Conservation (phyloP, 192 early-diverging fungal genomes). For the Backusella macrospora region DNA sequence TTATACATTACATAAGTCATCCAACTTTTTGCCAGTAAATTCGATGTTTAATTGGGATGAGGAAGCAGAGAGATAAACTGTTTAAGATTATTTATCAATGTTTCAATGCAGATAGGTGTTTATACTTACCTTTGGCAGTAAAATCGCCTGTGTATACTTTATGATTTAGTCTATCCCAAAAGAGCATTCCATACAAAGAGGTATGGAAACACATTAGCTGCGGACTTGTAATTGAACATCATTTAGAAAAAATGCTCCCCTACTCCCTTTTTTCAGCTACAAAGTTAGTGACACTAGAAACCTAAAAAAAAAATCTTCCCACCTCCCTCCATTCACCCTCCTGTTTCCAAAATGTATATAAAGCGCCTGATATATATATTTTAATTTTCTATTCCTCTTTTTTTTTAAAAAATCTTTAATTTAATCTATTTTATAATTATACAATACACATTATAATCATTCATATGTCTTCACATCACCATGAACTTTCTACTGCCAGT, state of each 20-base stretch:
- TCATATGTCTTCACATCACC: not conserved
- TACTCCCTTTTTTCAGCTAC: not conserved
- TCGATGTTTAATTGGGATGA: not conserved
- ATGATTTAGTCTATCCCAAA: not conserved
- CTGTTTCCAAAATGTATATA: constrained; percentile 2
- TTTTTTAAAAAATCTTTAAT: not conserved
- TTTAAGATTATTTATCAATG: not conserved
- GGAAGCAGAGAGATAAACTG: not conserved
- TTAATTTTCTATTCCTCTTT: not conserved
- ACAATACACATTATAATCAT: not conserved
- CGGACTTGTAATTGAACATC: not conserved
- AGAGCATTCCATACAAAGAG: constrained; percentile 5
- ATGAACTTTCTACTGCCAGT: not conserved
- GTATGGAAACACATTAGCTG: not conserved
- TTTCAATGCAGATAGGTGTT: not conserved
- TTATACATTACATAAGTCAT: not conserved
- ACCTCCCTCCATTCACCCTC: not conserved
- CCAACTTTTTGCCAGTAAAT: not conserved
- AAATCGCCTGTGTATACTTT: not conserved
- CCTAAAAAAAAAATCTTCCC: not conserved
- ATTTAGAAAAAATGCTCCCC: not conserved
- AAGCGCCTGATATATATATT: not conserved
- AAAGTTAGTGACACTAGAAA: not conserved
- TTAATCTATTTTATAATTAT: not conserved
- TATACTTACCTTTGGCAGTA: no score